Percentiles rank a stretch among this genome's conserved stretches.
These are phyloP conservation scores for Colletotrichum lupini DNA, from an alignment of 2,329 filamentous ascomycete species.

Conservation along the genomic window DNA sequence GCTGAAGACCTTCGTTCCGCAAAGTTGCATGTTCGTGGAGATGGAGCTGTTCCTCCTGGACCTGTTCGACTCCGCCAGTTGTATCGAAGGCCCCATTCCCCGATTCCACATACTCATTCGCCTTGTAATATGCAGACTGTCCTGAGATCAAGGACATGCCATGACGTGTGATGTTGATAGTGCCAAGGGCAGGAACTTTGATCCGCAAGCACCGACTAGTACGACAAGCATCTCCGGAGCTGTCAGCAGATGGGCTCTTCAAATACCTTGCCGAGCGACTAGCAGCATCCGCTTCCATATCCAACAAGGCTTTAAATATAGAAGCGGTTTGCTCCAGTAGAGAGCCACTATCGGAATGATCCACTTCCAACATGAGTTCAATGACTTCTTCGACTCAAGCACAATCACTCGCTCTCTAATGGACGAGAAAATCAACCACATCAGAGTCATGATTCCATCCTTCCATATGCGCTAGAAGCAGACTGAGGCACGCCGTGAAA, in stretches of 20 bases:
- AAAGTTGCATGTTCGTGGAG: too few species aligned
- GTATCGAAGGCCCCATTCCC: not conserved
- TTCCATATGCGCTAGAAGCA: constrained; percentile 50
- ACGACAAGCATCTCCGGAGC: too few species aligned
- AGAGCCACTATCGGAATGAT: constrained; percentile 40
- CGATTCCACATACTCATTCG: not conserved
- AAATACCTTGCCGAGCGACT: too few species aligned
- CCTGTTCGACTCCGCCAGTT: not conserved
- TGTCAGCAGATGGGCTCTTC: not conserved
- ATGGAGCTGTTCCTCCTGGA: not conserved
- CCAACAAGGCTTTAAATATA: constrained; percentile 41
- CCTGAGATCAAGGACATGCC: not conserved
- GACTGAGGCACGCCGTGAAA: constrained; percentile 49
- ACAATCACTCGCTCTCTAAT: constrained; percentile 51
- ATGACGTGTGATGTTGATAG: not conserved
- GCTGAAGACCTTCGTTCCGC: not conserved
- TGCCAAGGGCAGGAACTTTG: not conserved
- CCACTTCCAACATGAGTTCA: constrained; percentile 46
- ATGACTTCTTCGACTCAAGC: constrained; percentile 49
- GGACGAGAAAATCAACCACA: constrained; percentile 45
- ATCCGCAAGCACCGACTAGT: not conserved
- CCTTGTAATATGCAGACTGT: not conserved
- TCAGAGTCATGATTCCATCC: not conserved
- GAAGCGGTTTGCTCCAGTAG: constrained; percentile 41
- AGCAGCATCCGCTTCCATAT: constrained; percentile 6